Percentiles rank a stretch among this genome's conserved stretches.
These are phyloP conservation scores for Solanum sejunctum DNA, from an alignment of 257 asterid genomes.

Conservation along the genomic window DNA sequence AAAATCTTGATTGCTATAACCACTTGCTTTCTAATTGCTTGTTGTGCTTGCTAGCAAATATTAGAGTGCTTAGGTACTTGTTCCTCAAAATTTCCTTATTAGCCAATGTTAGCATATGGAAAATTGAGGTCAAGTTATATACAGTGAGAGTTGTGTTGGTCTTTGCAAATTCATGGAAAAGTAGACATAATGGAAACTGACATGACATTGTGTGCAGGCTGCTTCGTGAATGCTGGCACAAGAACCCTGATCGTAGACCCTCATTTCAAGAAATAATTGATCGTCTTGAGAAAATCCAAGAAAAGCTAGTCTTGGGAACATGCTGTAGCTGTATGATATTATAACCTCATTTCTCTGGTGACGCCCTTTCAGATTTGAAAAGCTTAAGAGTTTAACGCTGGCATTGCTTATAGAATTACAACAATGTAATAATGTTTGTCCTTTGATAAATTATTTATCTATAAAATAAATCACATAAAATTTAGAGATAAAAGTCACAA, in stretches of 20 bases:
- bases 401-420: neutral
- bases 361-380: neutral
- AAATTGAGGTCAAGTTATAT: too few relatives aligned
- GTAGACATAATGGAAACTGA: neutral
- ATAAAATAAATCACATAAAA: too few relatives aligned
- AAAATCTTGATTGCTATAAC: neutral
- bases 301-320: conserved; percentile 9
- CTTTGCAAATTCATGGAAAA: neutral
- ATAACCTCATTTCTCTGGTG: neutral
- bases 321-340: conserved; percentile 28
- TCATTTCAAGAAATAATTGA: conserved; percentile 39
- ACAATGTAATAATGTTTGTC: too few relatives aligned
- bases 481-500: neutral
- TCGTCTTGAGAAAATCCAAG: conserved; percentile 31
- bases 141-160: neutral
- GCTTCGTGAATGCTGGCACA: conserved; percentile 57
- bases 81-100: neutral
- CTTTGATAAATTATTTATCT: neutral
- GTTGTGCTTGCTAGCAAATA: neutral
- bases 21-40: neutral
- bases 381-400: neutral
- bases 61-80: neutral
- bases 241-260: conserved; percentile 41
- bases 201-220: conserved; percentile 21
- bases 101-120: neutral